A percentile compares a stretch with the other conserved stretches of the same genome.
Evolutionary conservation across 1,284 basidiomycete species (phyloP).

Genomic region (Cutaneotrichosporon curvatum): DNA sequence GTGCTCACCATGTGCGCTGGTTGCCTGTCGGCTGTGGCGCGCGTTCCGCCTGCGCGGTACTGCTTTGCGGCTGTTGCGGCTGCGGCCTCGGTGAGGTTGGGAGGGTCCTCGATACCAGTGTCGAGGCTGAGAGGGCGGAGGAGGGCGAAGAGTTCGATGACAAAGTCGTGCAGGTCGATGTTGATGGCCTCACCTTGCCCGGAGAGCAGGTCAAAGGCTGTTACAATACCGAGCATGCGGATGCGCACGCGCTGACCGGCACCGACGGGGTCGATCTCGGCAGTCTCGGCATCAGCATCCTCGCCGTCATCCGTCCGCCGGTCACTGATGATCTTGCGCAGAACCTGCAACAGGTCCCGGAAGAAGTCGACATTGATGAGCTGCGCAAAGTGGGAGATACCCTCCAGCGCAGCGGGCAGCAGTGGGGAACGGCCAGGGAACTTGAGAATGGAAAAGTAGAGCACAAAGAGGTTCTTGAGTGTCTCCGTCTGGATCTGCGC

Average conservation of each 20-base stretch:
- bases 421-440: slow-evolving; percentile 72
- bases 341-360: slow-evolving; percentile 81
- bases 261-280: slow-evolving; percentile 23
- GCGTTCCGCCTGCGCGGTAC: slow-evolving; percentile 4
- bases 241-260: slow-evolving; percentile 52
- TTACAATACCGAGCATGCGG: slow-evolving; percentile 79
- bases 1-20: slow-evolving; percentile 34
- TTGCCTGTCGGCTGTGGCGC: slow-evolving; percentile 14
- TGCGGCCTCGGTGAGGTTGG: slow-evolving; percentile 28
- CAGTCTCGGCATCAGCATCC: slow-evolving; percentile 37
- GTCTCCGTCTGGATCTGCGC: slow-evolving; percentile 91
- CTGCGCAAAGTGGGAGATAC: slow-evolving; percentile 88
- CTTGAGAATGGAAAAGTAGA: slow-evolving; percentile 96
- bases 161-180: slow-evolving; percentile 87
- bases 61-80: slow-evolving; percentile 16
- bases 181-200: slow-evolving; percentile 98
- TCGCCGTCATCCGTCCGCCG: slow-evolving; percentile 42
- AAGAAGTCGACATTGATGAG: slow-evolving; percentile 99
- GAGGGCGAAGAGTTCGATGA: slow-evolving; percentile 53
- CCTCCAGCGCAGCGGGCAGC: slow-evolving; percentile 79
- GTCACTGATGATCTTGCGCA: slow-evolving; percentile 66
- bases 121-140: slow-evolving; percentile 50
- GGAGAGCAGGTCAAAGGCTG: slow-evolving; percentile 89
- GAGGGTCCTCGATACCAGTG: slow-evolving; percentile 49
- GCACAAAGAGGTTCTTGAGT: slow-evolving; percentile 90